These are phyloP conservation scores for Myrmaecium sp. DNA, from an alignment of 2,329 filamentous ascomycete genomes.

Conservation along the genomic window DNA sequence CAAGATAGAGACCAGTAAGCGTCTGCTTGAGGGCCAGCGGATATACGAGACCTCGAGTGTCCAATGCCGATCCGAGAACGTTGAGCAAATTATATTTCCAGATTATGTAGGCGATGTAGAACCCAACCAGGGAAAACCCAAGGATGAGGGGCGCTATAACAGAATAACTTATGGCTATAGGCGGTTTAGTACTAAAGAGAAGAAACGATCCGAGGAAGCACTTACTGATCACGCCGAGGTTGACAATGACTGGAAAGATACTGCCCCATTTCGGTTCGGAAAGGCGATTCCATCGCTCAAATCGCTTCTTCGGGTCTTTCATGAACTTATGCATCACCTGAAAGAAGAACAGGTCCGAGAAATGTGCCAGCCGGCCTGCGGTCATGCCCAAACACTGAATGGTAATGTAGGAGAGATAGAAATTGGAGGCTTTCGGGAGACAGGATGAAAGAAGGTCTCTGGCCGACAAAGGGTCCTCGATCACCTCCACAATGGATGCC, in stretches of 20 bases:
- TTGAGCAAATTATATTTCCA: conserved; percentile 82
- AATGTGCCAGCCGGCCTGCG: conserved; percentile 66
- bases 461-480: conserved; percentile 51
- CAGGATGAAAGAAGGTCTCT: too few species aligned
- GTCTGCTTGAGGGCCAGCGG: conserved; percentile 69
- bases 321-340: conserved; percentile 8
- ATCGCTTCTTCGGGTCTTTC: conserved; percentile 29
- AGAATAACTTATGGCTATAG: conserved; percentile 5
- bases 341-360: conserved; percentile 65
- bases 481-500: conserved; percentile 38
- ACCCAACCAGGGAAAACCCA: conserved; percentile 57
- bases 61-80: conserved; percentile 59
- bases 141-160: conserved; percentile 69
- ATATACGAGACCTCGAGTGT: conserved; percentile 71
- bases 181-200: neutral
- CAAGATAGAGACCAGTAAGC: conserved; percentile 61
- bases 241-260: conserved; percentile 25
- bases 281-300: conserved; percentile 27
- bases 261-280: conserved; percentile 30
- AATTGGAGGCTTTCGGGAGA: conserved; percentile 22
- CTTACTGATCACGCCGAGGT: conserved; percentile 19
- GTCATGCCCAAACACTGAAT: conserved; percentile 41
- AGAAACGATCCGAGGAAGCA: too few species aligned
- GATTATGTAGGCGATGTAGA: conserved; percentile 64
- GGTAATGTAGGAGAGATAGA: conserved; percentile 25